Evolutionary conservation across 2,329 filamentous ascomycete genomes (phyloP), one percentile per base, ranked within the genome.

Genomic region (Allantophomopsis lycopodina): DNA sequence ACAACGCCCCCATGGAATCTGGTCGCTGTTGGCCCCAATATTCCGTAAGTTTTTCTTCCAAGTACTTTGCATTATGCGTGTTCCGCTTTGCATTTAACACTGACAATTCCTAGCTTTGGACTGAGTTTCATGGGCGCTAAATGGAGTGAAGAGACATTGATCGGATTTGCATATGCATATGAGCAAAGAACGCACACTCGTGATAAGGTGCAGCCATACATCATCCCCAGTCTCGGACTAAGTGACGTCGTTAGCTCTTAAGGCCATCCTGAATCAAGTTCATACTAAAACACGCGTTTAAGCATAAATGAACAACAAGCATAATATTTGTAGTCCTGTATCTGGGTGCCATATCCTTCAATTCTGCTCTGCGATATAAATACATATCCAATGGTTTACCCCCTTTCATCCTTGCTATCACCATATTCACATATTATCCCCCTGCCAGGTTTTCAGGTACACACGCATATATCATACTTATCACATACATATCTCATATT

Each of bases 111-210:
- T n/a, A 57, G 54, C 4, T 79, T 81, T 49, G 79, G 79, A 0
- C 57, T 84, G 10, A 65, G 65, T 7, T 83, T 83, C 48, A 59
- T 81, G 35, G 80, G 77, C 0, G 56, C 57, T 2, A 65, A 64
- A 37, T 84, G 72, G 60, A 70, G 64, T 30, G 79, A 84, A 54
- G 70, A 69, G 48, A 63, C 57, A 21, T 50, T 85, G 46, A 71
- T 84, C 42, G 72, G 71, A 0, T 68, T 76, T 51, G 79, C 77
- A 6, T 83, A 79, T 61, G 77, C 74, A 4, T 82, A 75, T 56
- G 79, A 85, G 60, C 50, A 52, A 31, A 34, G 42, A 13, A 53
- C 68, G 2, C 55, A 58, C 49, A 60, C 65, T 10, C 58, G 73
- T 37, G 48, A 56, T 32, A 62, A 61, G 43, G 57, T 71, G 2